A percentile compares a stretch with the other conserved stretches of the same genome.
phyloP scores from a whole-genome alignment of 495 filamentous ascomycete species.

The Aspergillus ellipticus region DNA sequence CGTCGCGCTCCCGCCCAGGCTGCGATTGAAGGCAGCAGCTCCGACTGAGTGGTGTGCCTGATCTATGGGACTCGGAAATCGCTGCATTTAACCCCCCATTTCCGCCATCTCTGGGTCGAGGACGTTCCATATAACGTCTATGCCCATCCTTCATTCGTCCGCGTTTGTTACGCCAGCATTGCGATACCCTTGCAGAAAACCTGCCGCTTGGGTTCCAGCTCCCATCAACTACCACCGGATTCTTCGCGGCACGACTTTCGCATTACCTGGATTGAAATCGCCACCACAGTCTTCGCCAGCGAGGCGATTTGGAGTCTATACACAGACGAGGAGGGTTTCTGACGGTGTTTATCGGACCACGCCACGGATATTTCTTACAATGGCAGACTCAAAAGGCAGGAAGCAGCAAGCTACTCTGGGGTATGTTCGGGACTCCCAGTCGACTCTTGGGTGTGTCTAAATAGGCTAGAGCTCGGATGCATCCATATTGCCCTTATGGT shows the following conservation, averaged over 20 bases:
- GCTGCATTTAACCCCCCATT: not conserved
- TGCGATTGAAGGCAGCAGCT: constrained; percentile 9
- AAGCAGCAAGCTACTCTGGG: constrained; percentile 91
- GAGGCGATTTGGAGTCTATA: not conserved
- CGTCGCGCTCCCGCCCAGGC: constrained; percentile 22
- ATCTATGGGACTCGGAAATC: not conserved
- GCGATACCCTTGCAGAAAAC: constrained; percentile 9
- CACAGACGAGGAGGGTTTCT: not conserved
- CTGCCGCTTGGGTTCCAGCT: constrained; percentile 13
- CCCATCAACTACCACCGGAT: not conserved
- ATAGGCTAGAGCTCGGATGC: constrained; percentile 5
- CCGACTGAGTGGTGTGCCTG: constrained; percentile 7
- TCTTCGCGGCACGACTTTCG: not conserved
- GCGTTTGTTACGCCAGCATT: constrained; percentile 21
- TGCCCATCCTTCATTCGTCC: constrained; percentile 24
- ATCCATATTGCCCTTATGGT: not conserved
- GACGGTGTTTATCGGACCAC: not conserved
- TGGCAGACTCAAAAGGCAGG: constrained; percentile 39
- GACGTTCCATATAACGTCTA: constrained; percentile 22
- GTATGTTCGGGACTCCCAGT: constrained; percentile 82
- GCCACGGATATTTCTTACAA: constrained; percentile 11
- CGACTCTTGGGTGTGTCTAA: constrained; percentile 74
- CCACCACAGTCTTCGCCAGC: not conserved
- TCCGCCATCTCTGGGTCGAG: not conserved
- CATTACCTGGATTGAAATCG: not conserved